Percentiles rank a stretch among this genome's conserved stretches.
phyloP scores from a whole-genome alignment of 1,139 yeast species.

The Yarrowia galli region DNA sequence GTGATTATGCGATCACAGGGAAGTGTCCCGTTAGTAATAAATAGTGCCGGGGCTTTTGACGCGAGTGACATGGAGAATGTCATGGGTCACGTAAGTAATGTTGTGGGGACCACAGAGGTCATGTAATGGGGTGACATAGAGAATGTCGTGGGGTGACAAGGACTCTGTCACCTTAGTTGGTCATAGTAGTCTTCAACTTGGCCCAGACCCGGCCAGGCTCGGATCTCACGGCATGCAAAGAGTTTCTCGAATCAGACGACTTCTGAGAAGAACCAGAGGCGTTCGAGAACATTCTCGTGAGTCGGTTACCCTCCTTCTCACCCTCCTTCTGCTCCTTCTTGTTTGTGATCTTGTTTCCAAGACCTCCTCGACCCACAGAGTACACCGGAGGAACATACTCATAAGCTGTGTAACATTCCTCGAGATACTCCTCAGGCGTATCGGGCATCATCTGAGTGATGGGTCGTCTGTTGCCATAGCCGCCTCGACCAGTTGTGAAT shows the following conservation, averaged over 20 bases:
- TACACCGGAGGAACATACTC: constrained; percentile 49
- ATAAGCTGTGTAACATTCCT: constrained; percentile 49
- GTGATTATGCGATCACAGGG: not conserved
- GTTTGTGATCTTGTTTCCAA: constrained; percentile 47
- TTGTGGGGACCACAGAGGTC: not conserved
- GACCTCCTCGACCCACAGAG: constrained; percentile 53
- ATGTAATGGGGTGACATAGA: not conserved
- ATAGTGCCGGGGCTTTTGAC: constrained; percentile 19
- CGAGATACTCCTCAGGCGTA: constrained; percentile 50
- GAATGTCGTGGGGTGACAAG: not conserved
- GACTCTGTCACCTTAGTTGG: constrained; percentile 41
- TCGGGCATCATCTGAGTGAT: constrained; percentile 48
- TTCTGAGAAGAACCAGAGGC: not conserved
- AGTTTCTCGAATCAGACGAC: not conserved
- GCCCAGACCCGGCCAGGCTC: constrained; percentile 44
- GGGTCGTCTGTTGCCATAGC: constrained; percentile 51
- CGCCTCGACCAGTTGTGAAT: constrained; percentile 53
- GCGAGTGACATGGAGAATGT: not conserved
- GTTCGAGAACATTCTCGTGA: constrained; percentile 46
- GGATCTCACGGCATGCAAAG: constrained; percentile 31
- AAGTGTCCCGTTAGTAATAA: constrained; percentile 17
- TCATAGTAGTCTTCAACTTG: constrained; percentile 46
- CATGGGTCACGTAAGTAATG: not conserved
- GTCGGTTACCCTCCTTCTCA: constrained; percentile 52
- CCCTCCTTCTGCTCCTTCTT: constrained; percentile 46